Conservation (phyloP, 345 rosid genomes). For the Euphorbia pulcherrima region DNA sequence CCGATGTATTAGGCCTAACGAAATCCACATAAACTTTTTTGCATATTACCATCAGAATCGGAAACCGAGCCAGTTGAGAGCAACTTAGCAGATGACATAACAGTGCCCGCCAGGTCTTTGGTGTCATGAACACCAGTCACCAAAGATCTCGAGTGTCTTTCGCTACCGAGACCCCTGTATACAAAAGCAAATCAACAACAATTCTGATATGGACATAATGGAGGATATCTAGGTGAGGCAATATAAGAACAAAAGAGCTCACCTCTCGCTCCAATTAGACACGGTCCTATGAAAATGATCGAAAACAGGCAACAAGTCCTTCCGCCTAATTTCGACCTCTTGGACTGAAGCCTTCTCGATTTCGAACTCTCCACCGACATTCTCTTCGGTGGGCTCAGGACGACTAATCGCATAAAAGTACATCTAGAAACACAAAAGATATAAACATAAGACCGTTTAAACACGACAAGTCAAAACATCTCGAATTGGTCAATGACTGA, state of each 20-base stretch:
- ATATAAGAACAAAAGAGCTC: slow-evolving; percentile 7
- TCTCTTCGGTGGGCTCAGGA: slow-evolving; percentile 27
- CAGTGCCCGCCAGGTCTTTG: slow-evolving; percentile 34
- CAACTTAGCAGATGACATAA: slow-evolving; percentile 36
- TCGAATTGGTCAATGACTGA: slow-evolving; percentile 1
- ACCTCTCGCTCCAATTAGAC: slow-evolving; percentile 60
- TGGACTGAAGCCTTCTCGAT: slow-evolving; percentile 57
- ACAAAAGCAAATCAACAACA: slow-evolving; percentile 10
- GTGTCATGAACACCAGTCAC: slow-evolving; percentile 29
- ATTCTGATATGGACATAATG: background rate
- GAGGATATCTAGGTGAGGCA: slow-evolving; percentile 5
- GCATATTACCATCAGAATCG: slow-evolving; percentile 42
- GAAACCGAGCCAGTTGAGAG: slow-evolving; percentile 31
- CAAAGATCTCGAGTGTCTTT: slow-evolving; percentile 22
- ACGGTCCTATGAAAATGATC: slow-evolving; percentile 60
- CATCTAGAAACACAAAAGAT: slow-evolving; percentile 40
- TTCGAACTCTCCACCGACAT: slow-evolving; percentile 61
- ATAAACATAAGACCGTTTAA: slow-evolving; percentile 16
- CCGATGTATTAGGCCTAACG: no score
- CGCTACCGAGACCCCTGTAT: slow-evolving; percentile 37
- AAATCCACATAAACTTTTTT: background rate
- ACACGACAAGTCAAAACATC: background rate
- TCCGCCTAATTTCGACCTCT: slow-evolving; percentile 73
- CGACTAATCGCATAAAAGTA: slow-evolving; percentile 58
- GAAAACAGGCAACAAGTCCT: slow-evolving; percentile 76